Evolutionary conservation across 2,329 filamentous ascomycete genomes (phyloP).

Genomic region (Drechslerella coelobrocha): DNA sequence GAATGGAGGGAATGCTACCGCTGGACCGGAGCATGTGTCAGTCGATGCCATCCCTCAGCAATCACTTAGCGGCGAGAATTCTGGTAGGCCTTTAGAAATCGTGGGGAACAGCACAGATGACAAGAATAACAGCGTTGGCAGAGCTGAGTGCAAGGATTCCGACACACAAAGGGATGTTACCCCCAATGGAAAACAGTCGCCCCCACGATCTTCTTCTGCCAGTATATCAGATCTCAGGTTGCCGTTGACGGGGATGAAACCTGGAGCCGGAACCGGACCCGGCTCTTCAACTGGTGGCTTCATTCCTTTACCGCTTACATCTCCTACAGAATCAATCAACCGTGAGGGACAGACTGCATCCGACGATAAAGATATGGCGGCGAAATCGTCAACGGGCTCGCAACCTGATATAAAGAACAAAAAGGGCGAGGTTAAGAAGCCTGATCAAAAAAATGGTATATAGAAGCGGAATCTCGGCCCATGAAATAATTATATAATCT

Average conservation of each 20-base stretch:
- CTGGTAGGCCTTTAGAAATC: constrained; percentile 40
- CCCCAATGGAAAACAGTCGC: constrained; percentile 28
- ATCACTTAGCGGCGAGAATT: constrained; percentile 20
- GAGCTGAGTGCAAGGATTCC: constrained; percentile 31
- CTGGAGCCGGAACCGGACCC: constrained; percentile 18
- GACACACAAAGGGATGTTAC: constrained; percentile 26
- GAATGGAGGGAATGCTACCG: constrained; percentile 41
- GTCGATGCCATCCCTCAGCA: constrained; percentile 35
- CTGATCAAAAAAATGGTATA: constrained; percentile 28
- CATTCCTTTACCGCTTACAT: constrained; percentile 48
- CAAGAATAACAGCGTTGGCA: constrained; percentile 43
- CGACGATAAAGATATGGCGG: constrained; percentile 35
- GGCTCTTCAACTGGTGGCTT: constrained; percentile 39
- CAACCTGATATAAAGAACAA: constrained; percentile 11
- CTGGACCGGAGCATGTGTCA: constrained; percentile 39
- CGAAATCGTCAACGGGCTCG: constrained; percentile 39
- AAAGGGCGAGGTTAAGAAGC: constrained; percentile 26
- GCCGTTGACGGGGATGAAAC: constrained; percentile 22
- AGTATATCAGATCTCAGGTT: constrained; percentile 47
- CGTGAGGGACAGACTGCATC: constrained; percentile 19
- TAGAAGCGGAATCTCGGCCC: constrained; percentile 15
- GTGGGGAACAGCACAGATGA: constrained; percentile 47
- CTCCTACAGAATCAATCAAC: constrained; percentile 38
- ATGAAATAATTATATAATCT: not conserved
- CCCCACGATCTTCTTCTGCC: constrained; percentile 31